These are phyloP conservation scores for Cryptosporidium baileyi DNA, from an alignment of 169 alveolate species.

Conservation along the genomic window DNA sequence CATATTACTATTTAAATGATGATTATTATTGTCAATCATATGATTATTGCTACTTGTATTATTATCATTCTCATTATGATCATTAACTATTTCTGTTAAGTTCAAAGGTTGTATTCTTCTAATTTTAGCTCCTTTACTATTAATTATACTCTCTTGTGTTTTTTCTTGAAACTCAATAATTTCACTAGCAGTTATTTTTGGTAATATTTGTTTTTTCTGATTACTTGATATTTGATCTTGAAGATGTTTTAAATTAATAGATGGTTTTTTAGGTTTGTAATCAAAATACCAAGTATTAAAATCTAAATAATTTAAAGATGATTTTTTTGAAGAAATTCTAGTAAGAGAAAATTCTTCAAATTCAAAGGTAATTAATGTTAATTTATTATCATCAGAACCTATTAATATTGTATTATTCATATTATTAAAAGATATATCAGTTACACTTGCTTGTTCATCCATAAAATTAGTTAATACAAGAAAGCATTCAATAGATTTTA, in stretches of 20 bases:
- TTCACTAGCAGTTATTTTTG: constrained; percentile 29
- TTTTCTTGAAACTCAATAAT: constrained; percentile 42
- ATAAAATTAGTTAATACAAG: constrained; percentile 52
- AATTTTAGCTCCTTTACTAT: constrained; percentile 46
- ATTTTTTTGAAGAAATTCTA: not conserved
- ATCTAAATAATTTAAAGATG: not conserved
- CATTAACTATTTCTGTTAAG: constrained; percentile 2
- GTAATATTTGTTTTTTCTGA: not conserved
- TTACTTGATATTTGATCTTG: not conserved
- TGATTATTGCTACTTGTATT: not conserved
- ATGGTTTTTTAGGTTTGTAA: constrained; percentile 25
- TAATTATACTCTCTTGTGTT: constrained; percentile 30
- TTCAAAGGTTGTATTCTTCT: constrained; percentile 57
- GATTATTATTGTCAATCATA: not conserved
- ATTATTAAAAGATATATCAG: constrained; percentile 41
- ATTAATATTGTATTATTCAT: constrained; percentile 5
- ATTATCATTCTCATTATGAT: not conserved
- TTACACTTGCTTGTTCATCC: constrained; percentile 68
- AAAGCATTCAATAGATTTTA: constrained; percentile 54
- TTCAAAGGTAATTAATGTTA: constrained; percentile 26
- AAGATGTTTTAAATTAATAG: not conserved
- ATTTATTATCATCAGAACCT: constrained; percentile 66
- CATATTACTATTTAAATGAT: not conserved
- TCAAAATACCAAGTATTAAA: constrained; percentile 53
- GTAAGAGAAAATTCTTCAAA: constrained; percentile 48